Conservation (phyloP, 805 yeast genomes). For the Wickerhamomyces tratensis region DNA sequence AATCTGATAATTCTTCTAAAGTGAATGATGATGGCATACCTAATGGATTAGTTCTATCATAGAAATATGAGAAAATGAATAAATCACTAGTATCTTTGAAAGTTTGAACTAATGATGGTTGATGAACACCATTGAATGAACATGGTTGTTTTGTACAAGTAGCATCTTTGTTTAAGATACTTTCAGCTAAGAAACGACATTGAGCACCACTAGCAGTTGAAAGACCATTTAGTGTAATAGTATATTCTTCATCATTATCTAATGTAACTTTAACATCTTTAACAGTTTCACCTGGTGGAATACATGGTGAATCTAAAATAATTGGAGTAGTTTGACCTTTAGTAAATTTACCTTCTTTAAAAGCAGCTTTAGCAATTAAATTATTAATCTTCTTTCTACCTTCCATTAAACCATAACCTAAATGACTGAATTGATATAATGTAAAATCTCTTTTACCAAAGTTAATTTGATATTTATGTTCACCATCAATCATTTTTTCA, state of each 20-base stretch:
- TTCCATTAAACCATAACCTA: conserved; percentile 93
- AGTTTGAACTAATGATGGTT: conserved; percentile 78
- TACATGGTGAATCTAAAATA: conserved; percentile 68
- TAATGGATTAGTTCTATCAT: conserved; percentile 87
- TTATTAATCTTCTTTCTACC: conserved; percentile 80
- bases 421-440: conserved; percentile 88
- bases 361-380: conserved; percentile 44
- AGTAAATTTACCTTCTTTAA: conserved; percentile 30
- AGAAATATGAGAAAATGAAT: conserved; percentile 89
- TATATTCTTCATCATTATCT: conserved; percentile 34
- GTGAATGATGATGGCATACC: conserved; percentile 93
- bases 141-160: conserved; percentile 75
- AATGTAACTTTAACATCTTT: conserved; percentile 51
- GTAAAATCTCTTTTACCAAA: conserved; percentile 78
- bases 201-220: conserved; percentile 60
- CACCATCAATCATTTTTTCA: conserved; percentile 71
- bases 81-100: conserved; percentile 69
- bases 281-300: conserved; percentile 69
- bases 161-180: conserved; percentile 72
- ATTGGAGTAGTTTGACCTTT: conserved; percentile 31
- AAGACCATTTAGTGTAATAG: conserved; percentile 61
- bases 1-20: conserved; percentile 69
- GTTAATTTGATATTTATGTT: conserved; percentile 68
- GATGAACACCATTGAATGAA: conserved; percentile 95
- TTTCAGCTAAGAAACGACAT: conserved; percentile 80